Conservation (phyloP, 2,329 filamentous ascomycete species). For the Colletotrichum gigasporum region DNA sequence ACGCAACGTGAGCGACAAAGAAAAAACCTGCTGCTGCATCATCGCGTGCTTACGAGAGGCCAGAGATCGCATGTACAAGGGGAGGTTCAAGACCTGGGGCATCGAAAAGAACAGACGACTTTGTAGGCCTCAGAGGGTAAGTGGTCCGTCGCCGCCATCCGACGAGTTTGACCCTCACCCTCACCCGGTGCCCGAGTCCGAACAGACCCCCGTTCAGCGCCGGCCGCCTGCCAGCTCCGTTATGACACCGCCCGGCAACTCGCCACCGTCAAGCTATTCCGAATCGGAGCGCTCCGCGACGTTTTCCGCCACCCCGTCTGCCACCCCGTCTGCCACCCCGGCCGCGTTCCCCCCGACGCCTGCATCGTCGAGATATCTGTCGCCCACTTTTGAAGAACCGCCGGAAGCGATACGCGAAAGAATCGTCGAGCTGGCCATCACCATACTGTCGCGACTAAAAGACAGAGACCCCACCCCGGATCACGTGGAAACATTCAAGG, state of each 20-base stretch:
- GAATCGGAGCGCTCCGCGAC: too few relatives aligned
- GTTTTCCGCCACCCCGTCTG: too few relatives aligned
- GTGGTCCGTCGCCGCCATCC: not conserved
- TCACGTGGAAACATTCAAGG: constrained; percentile 11
- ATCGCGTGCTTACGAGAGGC: not conserved
- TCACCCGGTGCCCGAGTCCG: too few relatives aligned
- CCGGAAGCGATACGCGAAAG: not conserved
- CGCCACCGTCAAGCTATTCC: too few relatives aligned
- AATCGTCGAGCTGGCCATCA: not conserved
- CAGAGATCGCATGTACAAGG: constrained; percentile 30
- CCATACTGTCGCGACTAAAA: not conserved
- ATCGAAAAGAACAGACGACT: constrained; percentile 26
- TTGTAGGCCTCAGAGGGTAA: too few relatives aligned
- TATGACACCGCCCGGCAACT: not conserved
- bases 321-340: too few relatives aligned
- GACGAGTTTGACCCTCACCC: too few relatives aligned
- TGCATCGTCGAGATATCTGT: not conserved
- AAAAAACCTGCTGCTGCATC: not conserved
- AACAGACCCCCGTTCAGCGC: too few relatives aligned
- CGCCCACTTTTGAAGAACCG: not conserved
- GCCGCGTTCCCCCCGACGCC: not conserved
- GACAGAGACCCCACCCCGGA: not conserved
- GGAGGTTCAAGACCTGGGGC: constrained; percentile 21
- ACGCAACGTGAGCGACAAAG: constrained; percentile 26
- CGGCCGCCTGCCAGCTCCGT: too few relatives aligned